These are phyloP conservation scores for Curvularia lunata DNA, from an alignment of 2,329 filamentous ascomycete species.

Conservation along the genomic window DNA sequence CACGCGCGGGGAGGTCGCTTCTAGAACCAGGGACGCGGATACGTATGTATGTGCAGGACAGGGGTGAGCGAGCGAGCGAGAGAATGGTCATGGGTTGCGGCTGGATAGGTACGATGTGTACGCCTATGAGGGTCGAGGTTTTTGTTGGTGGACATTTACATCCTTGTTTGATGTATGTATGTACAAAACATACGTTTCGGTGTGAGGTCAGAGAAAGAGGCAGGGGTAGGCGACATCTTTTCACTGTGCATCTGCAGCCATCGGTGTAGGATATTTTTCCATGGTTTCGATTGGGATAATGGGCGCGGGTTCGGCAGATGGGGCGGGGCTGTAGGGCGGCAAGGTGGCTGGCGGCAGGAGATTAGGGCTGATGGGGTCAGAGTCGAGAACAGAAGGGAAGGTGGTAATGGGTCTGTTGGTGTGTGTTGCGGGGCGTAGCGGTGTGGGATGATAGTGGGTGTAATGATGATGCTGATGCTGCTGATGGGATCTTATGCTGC, in stretches of 20 bases:
- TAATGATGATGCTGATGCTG: neutral
- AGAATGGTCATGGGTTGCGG: no score
- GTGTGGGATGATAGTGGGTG: neutral
- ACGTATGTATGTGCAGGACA: no score
- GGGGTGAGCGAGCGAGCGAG: no score
- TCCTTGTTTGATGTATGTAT: no score
- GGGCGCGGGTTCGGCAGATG: neutral
- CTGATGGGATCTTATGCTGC: neutral
- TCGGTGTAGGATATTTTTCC: neutral
- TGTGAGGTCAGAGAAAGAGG: neutral
- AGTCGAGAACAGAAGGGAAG: neutral
- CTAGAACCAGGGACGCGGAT: no score
- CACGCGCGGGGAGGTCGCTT: no score
- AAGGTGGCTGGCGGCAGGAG: no score
- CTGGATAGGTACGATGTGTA: no score
- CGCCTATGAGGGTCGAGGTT: no score
- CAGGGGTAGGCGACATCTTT: constrained; percentile 3
- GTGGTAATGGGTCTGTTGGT: neutral
- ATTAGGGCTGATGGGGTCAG: neutral
- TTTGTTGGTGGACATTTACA: no score
- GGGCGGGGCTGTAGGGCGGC: neutral
- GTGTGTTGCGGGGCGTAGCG: neutral
- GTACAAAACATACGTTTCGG: neutral
- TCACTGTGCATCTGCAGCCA: neutral
- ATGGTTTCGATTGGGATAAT: neutral